phyloP scores from a whole-genome alignment of 805 yeast genomes.

The Sporopachydermia lactativora region DNA sequence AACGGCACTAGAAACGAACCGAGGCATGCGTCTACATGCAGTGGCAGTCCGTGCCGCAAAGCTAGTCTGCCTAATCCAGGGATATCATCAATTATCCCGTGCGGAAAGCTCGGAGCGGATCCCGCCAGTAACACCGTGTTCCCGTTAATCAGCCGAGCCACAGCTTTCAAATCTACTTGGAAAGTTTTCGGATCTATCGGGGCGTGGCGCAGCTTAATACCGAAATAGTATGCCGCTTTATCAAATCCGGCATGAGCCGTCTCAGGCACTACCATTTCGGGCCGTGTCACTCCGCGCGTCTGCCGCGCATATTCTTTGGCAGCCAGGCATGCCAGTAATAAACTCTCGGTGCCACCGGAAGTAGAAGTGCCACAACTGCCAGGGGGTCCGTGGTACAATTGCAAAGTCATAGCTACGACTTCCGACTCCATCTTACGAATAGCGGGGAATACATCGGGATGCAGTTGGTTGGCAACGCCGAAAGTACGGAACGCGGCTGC shows the following conservation, averaged over 20 bases:
- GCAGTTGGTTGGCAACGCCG: constrained; percentile 86
- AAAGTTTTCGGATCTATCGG: constrained; percentile 55
- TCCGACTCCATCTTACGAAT: constrained; percentile 94
- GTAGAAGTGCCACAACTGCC: constrained; percentile 71
- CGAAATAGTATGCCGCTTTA: constrained; percentile 85
- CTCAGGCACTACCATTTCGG: constrained; percentile 81
- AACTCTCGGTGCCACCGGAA: constrained; percentile 92
- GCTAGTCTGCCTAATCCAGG: constrained; percentile 56
- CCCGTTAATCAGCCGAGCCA: constrained; percentile 48
- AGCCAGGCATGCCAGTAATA: constrained; percentile 71
- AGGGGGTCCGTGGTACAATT: constrained; percentile 68
- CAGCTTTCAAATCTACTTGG: constrained; percentile 51
- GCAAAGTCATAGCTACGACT: constrained; percentile 81
- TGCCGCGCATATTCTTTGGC: constrained; percentile 67
- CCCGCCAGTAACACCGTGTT: constrained; percentile 82
- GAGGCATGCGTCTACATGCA: constrained; percentile 92
- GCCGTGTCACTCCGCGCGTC: constrained; percentile 44
- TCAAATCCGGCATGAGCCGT: constrained; percentile 93
- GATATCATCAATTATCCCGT: constrained; percentile 89
- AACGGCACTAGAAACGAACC: constrained; percentile 88
- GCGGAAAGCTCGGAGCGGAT: constrained; percentile 96
- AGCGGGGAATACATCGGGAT: constrained; percentile 95
- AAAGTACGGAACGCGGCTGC: constrained; percentile 60
- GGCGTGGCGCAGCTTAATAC: constrained; percentile 71
- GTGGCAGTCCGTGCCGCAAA: constrained; percentile 53